Base-by-base conservation (phyloP, 2,329 filamentous ascomycete genomes). In the Colletotrichum endophyticum region DNA sequence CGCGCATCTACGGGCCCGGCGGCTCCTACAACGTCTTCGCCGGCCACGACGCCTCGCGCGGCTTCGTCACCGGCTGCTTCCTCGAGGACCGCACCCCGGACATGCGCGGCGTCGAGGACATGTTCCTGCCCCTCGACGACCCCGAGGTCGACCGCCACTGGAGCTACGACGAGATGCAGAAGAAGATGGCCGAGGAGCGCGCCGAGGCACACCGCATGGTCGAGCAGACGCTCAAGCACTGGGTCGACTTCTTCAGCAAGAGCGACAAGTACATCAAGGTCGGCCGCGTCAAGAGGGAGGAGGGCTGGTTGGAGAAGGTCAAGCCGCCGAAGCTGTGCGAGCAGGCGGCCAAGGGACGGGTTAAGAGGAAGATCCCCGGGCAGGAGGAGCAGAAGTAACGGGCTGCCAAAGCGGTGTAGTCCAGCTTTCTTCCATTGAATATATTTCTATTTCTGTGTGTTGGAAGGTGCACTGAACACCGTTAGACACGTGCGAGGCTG, bases 61-160 rank as follows among this genome's bases (percentile, higher is more conserved):
- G 94, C 25, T 99, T 96, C 85, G 93, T 99, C 12, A 99, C 97
- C 3, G 95, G 95, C 22, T 99, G 97, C 85, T 99, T 99, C 87
- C 88, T 91, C 53, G 94, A 95, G 78, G 97, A 99, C 88, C 88
- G 93, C 36, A 97, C 93, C 3, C 90, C 94, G 5, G 97, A 99
- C 86, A 87, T 98, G 84, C 91, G 95, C 77, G 97, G 97, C 62
- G 94, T 95, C 6, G 97, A 99, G 86, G 91, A 93, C 78, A 97
- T 98, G 91, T 99, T 92, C 85, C 83, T 96, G 11, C 92, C 92
- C 3, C 80, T 92, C 39, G 92, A 94, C 83, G 89, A 93, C 81
- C 87, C 89, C 1, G 87, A 88, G 72, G 89, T 94, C 30, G 94
- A 96, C 83, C 80, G 82, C 44, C 85, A 90, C 81, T 93, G 88